phyloP scores from a whole-genome alignment of 257 asterid species.

The Solanum rostratum region DNA sequence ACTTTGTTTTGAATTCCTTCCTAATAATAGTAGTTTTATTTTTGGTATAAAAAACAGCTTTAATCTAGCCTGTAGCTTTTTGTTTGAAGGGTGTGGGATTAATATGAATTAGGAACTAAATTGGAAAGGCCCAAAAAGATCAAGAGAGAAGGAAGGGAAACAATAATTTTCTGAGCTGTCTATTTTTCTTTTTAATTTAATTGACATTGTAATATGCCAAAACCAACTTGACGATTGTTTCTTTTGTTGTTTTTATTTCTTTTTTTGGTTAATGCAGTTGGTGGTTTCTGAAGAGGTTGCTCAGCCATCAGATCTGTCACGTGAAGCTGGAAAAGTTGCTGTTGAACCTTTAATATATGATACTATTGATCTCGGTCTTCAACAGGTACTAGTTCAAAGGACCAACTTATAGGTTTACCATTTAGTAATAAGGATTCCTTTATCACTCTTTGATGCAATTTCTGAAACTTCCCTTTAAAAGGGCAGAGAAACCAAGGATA shows the following conservation, averaged over 20 bases:
- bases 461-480: neutral
- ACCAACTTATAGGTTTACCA: neutral
- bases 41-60: neutral
- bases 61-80: neutral
- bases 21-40: neutral
- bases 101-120: neutral
- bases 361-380: conserved; percentile 3
- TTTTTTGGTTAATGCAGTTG: conserved; percentile 13
- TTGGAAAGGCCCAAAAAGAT: neutral
- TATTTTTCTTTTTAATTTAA: neutral
- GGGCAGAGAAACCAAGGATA: neutral
- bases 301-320: conserved; percentile 5
- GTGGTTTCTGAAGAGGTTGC: conserved; percentile 16
- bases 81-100: neutral
- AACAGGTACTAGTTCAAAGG: conserved; percentile 18
- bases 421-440: neutral
- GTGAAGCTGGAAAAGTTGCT: conserved; percentile 5
- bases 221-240: neutral
- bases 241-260: neutral
- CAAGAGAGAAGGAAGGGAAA: neutral
- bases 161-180: neutral
- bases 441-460: neutral
- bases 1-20: neutral
- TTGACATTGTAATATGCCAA: neutral
- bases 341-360: conserved; percentile 5